These are phyloP conservation scores for Smittium mucronatum DNA, from an alignment of 371 early-diverging fungal species.

Conservation along the genomic window DNA sequence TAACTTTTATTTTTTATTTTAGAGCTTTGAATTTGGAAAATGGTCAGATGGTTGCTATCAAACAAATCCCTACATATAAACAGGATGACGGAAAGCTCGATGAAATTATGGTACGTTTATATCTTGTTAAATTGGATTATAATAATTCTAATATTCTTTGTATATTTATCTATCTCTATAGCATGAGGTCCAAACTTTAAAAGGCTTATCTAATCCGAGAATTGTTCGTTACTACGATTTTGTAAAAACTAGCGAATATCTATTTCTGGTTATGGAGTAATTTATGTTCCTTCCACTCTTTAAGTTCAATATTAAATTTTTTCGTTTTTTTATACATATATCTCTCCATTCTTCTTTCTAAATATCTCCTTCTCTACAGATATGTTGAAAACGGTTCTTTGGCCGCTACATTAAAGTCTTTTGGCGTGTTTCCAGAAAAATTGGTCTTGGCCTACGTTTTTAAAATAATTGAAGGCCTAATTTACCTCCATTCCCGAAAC, in stretches of 20 bases:
- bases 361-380: background rate
- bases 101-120: constrained; percentile 27
- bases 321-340: background rate
- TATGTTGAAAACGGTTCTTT: constrained; percentile 91
- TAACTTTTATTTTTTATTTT: background rate
- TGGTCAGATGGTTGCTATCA: constrained; percentile 79
- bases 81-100: constrained; percentile 45
- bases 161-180: background rate
- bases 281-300: background rate
- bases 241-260: constrained; percentile 49
- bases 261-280: constrained; percentile 80
- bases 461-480: constrained; percentile 79
- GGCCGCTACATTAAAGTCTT: constrained; percentile 70
- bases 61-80: constrained; percentile 61
- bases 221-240: constrained; percentile 81
- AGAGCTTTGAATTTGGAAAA: constrained; percentile 67
- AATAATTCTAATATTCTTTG: background rate
- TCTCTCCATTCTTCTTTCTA: background rate
- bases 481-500: constrained; percentile 81
- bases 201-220: constrained; percentile 59
- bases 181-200: constrained; percentile 62
- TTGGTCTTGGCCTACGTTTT: constrained; percentile 80
- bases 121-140: background rate
- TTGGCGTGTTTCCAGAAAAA: constrained; percentile 85
- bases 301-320: no score